Conservation (phyloP, 345 rosid genomes). For the Draba incana region DNA sequence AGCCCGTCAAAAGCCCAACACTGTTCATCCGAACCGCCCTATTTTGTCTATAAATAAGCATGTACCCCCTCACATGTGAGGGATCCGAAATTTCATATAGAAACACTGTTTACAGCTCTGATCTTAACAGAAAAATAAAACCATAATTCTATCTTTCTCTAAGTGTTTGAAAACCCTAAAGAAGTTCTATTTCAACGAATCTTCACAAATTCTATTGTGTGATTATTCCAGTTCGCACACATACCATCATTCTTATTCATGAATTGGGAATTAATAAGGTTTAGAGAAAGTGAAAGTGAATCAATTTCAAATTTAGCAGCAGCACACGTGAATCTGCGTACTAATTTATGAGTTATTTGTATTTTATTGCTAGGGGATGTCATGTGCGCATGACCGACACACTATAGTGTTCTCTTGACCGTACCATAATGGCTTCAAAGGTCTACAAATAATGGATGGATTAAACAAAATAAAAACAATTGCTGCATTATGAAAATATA, state of each 20-base stretch:
- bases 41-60: no score
- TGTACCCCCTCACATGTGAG: no score
- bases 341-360: not conserved
- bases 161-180: no score
- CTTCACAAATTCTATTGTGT: no score
- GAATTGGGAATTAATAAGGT: not conserved
- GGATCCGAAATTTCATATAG: no score
- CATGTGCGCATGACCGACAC: slow-evolving; percentile 35
- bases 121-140: no score
- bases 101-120: no score
- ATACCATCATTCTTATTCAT: not conserved
- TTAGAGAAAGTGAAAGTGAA: slow-evolving; percentile 9
- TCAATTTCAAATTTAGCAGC: not conserved
- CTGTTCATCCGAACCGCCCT: no score
- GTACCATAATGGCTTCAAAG: slow-evolving; percentile 9
- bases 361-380: slow-evolving; percentile 5
- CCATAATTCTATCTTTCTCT: no score
- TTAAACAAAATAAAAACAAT: not conserved
- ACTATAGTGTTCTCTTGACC: slow-evolving; percentile 18
- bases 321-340: slow-evolving; percentile 26
- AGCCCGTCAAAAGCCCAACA: no score
- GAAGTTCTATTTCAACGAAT: no score
- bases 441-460: not conserved
- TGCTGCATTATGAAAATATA: not conserved
- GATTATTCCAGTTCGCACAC: no score